A percentile compares a stretch with the other conserved stretches of the same genome.
Conservation (phyloP, 768 basidiomycete genomes). For the Termitomyces sp. region DNA sequence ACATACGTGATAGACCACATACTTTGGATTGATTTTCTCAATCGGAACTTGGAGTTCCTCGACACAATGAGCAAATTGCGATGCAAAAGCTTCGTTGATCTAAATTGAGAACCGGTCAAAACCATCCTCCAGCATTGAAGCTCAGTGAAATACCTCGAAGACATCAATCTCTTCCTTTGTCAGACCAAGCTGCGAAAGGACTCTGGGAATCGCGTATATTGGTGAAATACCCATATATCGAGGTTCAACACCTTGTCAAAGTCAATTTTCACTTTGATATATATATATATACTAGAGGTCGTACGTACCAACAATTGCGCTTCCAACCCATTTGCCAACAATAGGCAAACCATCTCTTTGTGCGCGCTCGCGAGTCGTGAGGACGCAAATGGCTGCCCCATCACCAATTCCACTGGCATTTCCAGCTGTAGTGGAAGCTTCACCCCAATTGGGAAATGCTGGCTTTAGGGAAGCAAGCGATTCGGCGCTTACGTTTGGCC, state of each 20-base stretch:
- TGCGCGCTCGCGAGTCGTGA: slow-evolving; percentile 79
- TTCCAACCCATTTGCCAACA: slow-evolving; percentile 79
- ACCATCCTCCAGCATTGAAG: not conserved
- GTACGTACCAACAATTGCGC: slow-evolving; percentile 66
- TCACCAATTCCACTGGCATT: slow-evolving; percentile 91
- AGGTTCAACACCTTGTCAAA: slow-evolving; percentile 61
- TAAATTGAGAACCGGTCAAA: slow-evolving; percentile 20
- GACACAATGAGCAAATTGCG: slow-evolving; percentile 90
- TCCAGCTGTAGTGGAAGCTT: slow-evolving; percentile 70
- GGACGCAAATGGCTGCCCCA: slow-evolving; percentile 81
- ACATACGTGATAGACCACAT: slow-evolving; percentile 23
- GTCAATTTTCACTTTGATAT: not conserved
- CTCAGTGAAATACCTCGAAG: slow-evolving; percentile 55
- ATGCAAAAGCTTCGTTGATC: slow-evolving; percentile 92
- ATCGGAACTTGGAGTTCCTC: slow-evolving; percentile 74
- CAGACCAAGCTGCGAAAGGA: slow-evolving; percentile 58
- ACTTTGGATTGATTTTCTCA: slow-evolving; percentile 85
- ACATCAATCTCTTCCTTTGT: slow-evolving; percentile 71
- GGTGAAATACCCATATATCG: slow-evolving; percentile 78
- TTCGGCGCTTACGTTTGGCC: slow-evolving; percentile 77
- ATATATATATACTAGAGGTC: not conserved
- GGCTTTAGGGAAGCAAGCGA: slow-evolving; percentile 78
- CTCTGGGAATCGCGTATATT: slow-evolving; percentile 65
- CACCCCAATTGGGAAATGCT: slow-evolving; percentile 81
- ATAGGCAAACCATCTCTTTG: slow-evolving; percentile 74